Evolutionary conservation across 2,329 filamentous ascomycete species (phyloP), one percentile per base, ranked within the genome.

Genomic region (Hortaea werneckii): DNA sequence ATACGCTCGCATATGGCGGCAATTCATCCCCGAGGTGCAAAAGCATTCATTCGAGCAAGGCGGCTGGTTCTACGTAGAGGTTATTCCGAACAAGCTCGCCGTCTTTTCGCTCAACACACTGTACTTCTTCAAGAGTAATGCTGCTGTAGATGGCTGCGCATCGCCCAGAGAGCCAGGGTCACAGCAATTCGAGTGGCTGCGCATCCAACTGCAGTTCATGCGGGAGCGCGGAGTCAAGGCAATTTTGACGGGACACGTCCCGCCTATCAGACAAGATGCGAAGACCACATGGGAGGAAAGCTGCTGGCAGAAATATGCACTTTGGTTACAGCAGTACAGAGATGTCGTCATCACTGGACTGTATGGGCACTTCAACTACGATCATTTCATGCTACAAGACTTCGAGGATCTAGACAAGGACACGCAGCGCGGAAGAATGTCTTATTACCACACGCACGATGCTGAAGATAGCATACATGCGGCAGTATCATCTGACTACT

Each of bases 351-450:
- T 89, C 13, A 80, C 78, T 9, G 80, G 80, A 27, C 61, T 94
- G 5, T 98, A 85, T 60, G 92, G 90, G 1, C 92, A 98, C 63
- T 96, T 98, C 92, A 98, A 98, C 60, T 85, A 95, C 53, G 92
- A 98, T 58, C 92, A 98, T 65, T 98, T 98, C 66, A 77, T 96
- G 60, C 70, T 98, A 11, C 87, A 95, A 57, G 90, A 96, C 62
- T 86, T 81, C 47, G 74, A 84, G 37, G 78, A 94, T 1, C 74
- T 95, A 44, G 75, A 85, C 50, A 74, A 87, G 41, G 67, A 70
- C 27, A 67, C 72, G 1, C 64, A 66, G 49, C 62, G 66, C 32
- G 71, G 71, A 5, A 58, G 52, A 12, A 70, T 72, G 68, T 41
- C 52, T 12, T 41, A 54, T 29, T 44, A 50, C 28, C 47, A 49